phyloP scores from a whole-genome alignment of 805 yeast genomes.

The Kodamaea laetipori region DNA sequence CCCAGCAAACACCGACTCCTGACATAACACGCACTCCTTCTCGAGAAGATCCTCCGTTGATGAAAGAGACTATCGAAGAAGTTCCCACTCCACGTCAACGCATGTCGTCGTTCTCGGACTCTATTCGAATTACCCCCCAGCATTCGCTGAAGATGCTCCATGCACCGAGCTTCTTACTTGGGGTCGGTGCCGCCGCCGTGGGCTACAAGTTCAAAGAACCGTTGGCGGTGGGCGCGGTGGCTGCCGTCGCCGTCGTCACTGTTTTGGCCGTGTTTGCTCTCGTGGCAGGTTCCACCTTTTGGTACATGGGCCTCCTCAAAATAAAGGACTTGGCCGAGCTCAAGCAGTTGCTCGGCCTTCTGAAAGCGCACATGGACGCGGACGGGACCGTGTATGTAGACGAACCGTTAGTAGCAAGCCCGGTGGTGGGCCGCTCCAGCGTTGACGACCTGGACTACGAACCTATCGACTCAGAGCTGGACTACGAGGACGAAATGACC shows the following conservation, averaged over 20 bases:
- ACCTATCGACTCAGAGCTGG: background rate
- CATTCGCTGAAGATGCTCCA: conserved; percentile 18
- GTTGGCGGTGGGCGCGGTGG: conserved; percentile 20
- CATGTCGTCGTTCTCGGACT: background rate
- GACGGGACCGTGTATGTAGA: background rate
- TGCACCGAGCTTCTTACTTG: conserved; percentile 31
- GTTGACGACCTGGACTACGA: background rate
- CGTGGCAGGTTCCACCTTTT: conserved; percentile 24
- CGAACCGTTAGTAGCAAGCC: background rate
- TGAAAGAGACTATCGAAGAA: no score
- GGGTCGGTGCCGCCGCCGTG: conserved; percentile 26
- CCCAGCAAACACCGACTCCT: no score
- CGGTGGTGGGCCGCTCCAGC: no score
- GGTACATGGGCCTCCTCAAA: conserved; percentile 35
- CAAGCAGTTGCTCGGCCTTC: conserved; percentile 6
- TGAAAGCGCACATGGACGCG: background rate
- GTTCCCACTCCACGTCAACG: no score
- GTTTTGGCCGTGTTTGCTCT: conserved; percentile 10
- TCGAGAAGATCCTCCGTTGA: no score
- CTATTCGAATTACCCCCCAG: background rate
- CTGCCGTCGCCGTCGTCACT: background rate
- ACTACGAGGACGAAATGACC: background rate
- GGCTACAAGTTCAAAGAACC: conserved; percentile 25
- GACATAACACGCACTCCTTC: no score
- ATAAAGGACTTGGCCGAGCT: conserved; percentile 15